Evolutionary conservation across 257 asterid genomes (phyloP).

Genomic region (Solanum stenotomum): DNA sequence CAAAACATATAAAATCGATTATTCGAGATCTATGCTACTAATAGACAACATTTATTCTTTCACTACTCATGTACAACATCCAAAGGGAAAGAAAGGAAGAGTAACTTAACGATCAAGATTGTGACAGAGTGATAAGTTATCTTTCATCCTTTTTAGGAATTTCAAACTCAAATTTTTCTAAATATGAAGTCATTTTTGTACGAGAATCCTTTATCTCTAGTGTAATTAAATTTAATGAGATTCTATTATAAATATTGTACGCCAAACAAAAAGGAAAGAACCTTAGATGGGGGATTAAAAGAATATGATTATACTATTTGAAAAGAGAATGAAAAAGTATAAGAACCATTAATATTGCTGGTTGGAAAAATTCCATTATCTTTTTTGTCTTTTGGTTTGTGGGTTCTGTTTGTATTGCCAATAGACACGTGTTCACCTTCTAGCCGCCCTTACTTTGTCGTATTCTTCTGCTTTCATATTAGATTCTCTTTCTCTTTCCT

Average conservation of each 20-base stretch:
- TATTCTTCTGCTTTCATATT: not conserved
- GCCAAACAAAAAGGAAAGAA: not conserved
- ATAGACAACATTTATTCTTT: not conserved
- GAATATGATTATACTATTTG: not conserved
- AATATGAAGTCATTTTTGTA: fast-evolving
- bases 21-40: not conserved
- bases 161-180: fast-evolving
- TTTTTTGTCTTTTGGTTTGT: not conserved
- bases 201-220: fast-evolving
- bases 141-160: fast-evolving
- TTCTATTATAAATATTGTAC: not conserved
- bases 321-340: not conserved
- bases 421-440: not conserved
- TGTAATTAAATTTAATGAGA: fast-evolving
- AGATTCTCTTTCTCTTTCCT: not conserved
- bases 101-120: not conserved
- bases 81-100: not conserved
- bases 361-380: not conserved
- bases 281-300: not conserved
- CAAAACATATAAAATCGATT: too few species aligned
- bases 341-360: not conserved
- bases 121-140: not conserved
- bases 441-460: slow-evolving; percentile 1
- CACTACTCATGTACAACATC: not conserved
- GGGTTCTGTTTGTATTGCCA: not conserved